phyloP scores from a whole-genome alignment of 441 rosid genomes.

The Kokia cookei region DNA sequence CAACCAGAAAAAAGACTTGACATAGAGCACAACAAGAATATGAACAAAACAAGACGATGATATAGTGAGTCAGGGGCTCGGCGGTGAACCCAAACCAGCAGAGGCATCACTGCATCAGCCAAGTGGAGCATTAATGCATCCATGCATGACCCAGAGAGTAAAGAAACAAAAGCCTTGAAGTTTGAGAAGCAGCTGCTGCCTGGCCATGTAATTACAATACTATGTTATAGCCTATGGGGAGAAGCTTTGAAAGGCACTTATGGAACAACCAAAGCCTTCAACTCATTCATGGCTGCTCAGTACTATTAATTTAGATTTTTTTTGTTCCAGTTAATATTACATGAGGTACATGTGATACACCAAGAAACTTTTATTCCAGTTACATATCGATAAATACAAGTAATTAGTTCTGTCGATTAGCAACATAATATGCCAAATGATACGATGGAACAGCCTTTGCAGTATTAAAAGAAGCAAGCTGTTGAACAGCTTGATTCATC shows the following conservation, averaged over 20 bases:
- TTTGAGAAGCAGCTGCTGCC: not conserved
- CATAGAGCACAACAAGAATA: too few species aligned
- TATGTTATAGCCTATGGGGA: not conserved
- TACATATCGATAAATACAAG: not conserved
- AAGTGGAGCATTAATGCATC: too few species aligned
- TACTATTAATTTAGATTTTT: too few species aligned
- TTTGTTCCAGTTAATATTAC: too few species aligned
- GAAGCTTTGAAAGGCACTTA: not conserved
- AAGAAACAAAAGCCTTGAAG: not conserved
- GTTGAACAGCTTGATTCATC: not conserved
- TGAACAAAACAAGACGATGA: too few species aligned
- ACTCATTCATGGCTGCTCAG: not conserved
- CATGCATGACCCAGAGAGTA: too few species aligned
- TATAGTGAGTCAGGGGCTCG: too few species aligned
- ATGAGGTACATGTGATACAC: too few species aligned
- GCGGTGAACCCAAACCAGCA: too few species aligned
- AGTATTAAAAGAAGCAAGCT: not conserved
- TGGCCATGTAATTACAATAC: not conserved
- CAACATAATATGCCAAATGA: not conserved
- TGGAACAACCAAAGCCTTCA: conserved; percentile 4
- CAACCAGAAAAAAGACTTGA: too few species aligned
- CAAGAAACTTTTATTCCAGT: not conserved
- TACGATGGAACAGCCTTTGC: not conserved
- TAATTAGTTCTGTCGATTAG: not conserved
- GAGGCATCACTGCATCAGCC: too few species aligned